Evolutionary conservation across 164 flowering plant species (phyloP), one percentile per base, ranked within the genome.

Genomic region (Aristolochia californica): DNA sequence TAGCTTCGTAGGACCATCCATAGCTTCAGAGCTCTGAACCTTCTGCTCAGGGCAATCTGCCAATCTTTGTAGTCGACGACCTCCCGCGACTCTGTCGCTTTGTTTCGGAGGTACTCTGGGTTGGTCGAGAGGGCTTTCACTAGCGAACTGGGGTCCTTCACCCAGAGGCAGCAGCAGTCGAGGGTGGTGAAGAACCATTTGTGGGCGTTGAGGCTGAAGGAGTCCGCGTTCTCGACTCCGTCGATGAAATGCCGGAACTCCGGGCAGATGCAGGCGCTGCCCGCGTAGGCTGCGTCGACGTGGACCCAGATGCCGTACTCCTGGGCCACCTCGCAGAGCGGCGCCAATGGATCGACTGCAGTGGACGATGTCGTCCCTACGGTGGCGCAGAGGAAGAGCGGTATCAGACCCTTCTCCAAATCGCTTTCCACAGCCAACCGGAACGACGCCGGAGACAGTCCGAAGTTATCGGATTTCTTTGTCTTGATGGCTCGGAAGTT

Each of bases 61-160:
- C 91, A 87, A 47, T 84, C 95, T 55, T 87, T 84, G 60, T 82
- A 84, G 43, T 87, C 87, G 40, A 84, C 77, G 1, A 84, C 88
- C 49, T 65, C 61, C 16, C 74, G 69, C 1, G 78, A 67, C 4
- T 81, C 79, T 0, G 76, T 74, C 8, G 83, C 82, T 21, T 77
- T 78, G 75, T 83, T 83, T 25, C 53, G 70, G 43, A 87, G 55
- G 65, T 66, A 84, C 70, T 81, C 95, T 0, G 91, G 87, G 30
- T 68, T 73, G 0, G 91, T 81, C 0, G 85, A 74, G 13, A 87
- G 75, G 0, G 88, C 75, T 20, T 70, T 51, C 0, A 69, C 64
- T 0, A 87, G 66, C 1, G 78, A 68, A 12, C 21, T 53, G 5
- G 83, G 80, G 7, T 83, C 72, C 55, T 81, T 83, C 2, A 87